Evolutionary conservation across 2,329 filamentous ascomycete species (phyloP), one percentile per base, ranked within the genome.

Genomic region (Aspergillus sp.): DNA sequence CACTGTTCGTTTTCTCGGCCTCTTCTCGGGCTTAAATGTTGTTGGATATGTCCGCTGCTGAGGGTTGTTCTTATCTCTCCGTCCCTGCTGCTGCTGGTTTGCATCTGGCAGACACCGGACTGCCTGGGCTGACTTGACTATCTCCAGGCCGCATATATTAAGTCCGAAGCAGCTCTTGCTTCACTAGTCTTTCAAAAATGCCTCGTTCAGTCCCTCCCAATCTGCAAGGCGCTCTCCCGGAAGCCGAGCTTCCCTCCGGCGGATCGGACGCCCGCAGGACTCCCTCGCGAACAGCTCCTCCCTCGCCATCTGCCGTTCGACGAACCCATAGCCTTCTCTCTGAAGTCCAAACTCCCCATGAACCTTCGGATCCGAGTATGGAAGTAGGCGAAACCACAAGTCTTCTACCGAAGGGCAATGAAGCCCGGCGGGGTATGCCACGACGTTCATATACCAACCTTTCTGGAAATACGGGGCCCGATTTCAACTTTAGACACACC

Each of bases 391-490:
- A 78, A 66, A 73, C 71, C 23, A 74, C 75, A 1, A 75, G 73
- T 58, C 67, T 78, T 4, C 60, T 78, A 5, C 73, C 68, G 0
- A 62, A 68, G 4, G 41, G 56, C 17, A 59, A 58, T 42, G 65
- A 64, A 17, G 41, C 44, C 23, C 61, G 61, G 8, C 66, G 69
- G 30, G 62, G 64, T n/a, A 27, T 59, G 30, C 71, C 70, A 5
- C 67, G 68, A 23, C 71, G 75, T 3, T 75, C 76, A 8, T 78
- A 78, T 51, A 76, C 74, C 36, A 75, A 73, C 39, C 68, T 73
- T 19, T 74, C 76, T 3, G 64, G 66, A 3, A 62, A 69, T 21
- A 71, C 72, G 1, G 71, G 74, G 1, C 68, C 71, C 7, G 74
- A 78, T 41, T 48, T 61, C 5, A 71, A 70, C 5, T 71, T 76